Conservation (phyloP, 2,329 filamentous ascomycete genomes). For the Sporothrix euskadiensis region DNA sequence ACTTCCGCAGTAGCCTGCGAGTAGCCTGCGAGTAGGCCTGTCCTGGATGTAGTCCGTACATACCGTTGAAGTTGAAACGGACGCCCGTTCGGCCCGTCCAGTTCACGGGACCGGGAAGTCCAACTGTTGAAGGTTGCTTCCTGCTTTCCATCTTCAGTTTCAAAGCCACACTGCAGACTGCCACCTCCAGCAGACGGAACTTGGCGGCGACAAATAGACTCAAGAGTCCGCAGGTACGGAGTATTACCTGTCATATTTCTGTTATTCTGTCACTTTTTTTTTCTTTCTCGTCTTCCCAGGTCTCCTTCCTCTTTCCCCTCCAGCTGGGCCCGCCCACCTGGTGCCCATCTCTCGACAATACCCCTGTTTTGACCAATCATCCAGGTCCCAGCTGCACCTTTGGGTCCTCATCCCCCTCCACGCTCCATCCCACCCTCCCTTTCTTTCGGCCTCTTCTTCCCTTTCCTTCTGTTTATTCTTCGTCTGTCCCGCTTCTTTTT, state of each 20-base stretch:
- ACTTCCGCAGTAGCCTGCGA: not conserved
- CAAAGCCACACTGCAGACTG: not conserved
- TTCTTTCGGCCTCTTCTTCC: not conserved
- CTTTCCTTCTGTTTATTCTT: not conserved
- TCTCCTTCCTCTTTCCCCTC: not conserved
- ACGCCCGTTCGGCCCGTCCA: not conserved
- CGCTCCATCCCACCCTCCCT: constrained; percentile 18
- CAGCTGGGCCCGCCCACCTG: not conserved
- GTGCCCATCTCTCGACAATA: not conserved
- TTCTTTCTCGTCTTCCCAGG: not conserved
- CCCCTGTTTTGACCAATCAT: not conserved
- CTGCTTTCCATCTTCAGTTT: not conserved
- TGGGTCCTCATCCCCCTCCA: not conserved
- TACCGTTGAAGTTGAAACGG: not conserved
- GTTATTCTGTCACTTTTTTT: not conserved
- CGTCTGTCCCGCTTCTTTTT: not conserved
- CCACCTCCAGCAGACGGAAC: not conserved
- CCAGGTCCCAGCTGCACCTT: not conserved
- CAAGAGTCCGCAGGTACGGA: not conserved
- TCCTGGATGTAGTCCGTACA: too few species aligned
- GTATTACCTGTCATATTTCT: not conserved
- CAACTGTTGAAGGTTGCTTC: not conserved
- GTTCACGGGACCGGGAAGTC: not conserved
- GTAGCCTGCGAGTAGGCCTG: not conserved
- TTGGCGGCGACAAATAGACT: not conserved